Base-by-base conservation (phyloP, 495 filamentous ascomycete genomes). In the Eremomyces bilateralis region DNA sequence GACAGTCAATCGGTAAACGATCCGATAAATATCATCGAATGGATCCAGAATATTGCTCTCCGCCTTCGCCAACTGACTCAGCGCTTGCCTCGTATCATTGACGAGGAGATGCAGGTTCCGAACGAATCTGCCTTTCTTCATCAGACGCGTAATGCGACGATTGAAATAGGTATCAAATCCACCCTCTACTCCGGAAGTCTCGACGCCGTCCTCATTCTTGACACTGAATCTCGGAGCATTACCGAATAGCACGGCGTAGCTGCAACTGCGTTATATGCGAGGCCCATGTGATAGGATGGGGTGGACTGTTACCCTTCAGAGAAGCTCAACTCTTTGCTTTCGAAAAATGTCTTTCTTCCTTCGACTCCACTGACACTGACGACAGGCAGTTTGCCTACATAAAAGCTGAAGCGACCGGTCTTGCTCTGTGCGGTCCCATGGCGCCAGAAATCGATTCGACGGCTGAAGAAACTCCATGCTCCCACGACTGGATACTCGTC, bases 401-500 rank as follows among this genome's bases (percentile, higher is more conserved):
- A 59, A 46, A 63, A 65, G 42, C 53, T 61, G 44, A 62, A 64
- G 41, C 57, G 56, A 19, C 60, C 59, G 4, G 51, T 53, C 12
- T 20, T 2, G 4, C 40, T 33, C 0, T 28, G 27, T 4, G 11
- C 12, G 0, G 22, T 32, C 1, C 38, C 40, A 6, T 36, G 4
- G 16, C 38, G 18, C 24, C 33, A 39, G 38, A 48, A 50, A 25
- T 48, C 49, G 44, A 44, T 46, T 22, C 49, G 39, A 11, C 32
- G 4, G 10, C 40, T 46, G 42, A 50, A 52, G 40, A 50, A 52
- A 4, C 25, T 18, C 3, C 43, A 15, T 0, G 49, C 37, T 13
- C 49, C 47, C 19, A 45, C 36, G 15, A 52, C 15, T 4, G 49
- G 47, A n/a, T 24, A 38, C 15, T 44, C 33, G 11, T 29, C 33